A percentile compares a stretch with the other conserved stretches of the same genome.
Conservation (phyloP, 1,284 basidiomycete species). For the Singerocomus inundabilis region DNA sequence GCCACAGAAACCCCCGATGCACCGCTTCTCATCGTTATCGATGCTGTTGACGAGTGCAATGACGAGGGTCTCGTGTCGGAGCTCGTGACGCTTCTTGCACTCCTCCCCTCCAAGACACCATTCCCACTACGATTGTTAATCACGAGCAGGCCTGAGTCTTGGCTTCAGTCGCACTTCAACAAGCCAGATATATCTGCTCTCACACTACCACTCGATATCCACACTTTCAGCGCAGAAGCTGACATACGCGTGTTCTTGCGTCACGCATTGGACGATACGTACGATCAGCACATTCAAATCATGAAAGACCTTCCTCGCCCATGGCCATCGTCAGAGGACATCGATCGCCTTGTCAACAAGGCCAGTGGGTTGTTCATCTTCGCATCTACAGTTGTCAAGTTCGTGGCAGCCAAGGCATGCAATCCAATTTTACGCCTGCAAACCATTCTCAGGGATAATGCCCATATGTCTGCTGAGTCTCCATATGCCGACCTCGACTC, state of each 20-base stretch:
- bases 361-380: slow-evolving; percentile 30
- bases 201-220: too few relatives aligned
- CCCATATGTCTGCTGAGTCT: not conserved
- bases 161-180: too few relatives aligned
- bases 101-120: slow-evolving; percentile 4
- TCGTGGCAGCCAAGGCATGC: slow-evolving; percentile 12
- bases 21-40: slow-evolving; percentile 17
- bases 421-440: slow-evolving; percentile 17
- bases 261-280: slow-evolving; percentile 5
- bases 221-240: too few relatives aligned
- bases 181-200: too few relatives aligned
- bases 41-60: slow-evolving; percentile 27
- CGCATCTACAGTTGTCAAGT: slow-evolving; percentile 25
- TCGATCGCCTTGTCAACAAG: slow-evolving; percentile 22
- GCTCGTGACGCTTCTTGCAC: slow-evolving; percentile 15
- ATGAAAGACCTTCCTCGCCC: slow-evolving; percentile 19
- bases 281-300: slow-evolving; percentile 3
- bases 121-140: slow-evolving; percentile 15
- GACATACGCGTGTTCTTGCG: slow-evolving; percentile 11
- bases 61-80: slow-evolving; percentile 18
- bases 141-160: too few relatives aligned
- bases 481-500: slow-evolving; percentile 24
- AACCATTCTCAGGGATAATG: slow-evolving; percentile 15
- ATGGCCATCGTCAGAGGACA: slow-evolving; percentile 24
- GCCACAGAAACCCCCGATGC: not conserved